A percentile compares a stretch with the other conserved stretches of the same genome.
Evolutionary conservation across 345 rosid species (phyloP).

Genomic region (Mangifera indica): DNA sequence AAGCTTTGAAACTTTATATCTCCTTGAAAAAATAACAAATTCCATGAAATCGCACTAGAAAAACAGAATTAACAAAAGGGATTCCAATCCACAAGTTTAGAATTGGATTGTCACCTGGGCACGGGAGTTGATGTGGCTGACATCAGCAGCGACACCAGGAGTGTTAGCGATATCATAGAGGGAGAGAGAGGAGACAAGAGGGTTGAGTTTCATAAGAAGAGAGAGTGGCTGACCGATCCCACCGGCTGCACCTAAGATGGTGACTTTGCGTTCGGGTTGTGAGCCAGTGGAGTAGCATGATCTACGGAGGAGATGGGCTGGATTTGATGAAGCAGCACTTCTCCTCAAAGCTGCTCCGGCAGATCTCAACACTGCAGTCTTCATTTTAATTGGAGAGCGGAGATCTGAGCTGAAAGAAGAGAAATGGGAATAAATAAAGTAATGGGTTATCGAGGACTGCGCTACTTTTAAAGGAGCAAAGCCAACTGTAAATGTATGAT

Average conservation of each 20-base stretch:
- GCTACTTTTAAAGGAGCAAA: not conserved
- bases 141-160: slow-evolving; percentile 43
- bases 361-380: slow-evolving; percentile 26
- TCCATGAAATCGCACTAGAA: not conserved
- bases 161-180: slow-evolving; percentile 40
- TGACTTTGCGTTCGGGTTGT: slow-evolving; percentile 33
- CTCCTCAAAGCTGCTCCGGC: slow-evolving; percentile 20
- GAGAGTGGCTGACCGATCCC: slow-evolving; percentile 42
- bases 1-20: not conserved
- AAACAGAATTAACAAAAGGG: not conserved
- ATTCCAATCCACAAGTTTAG: too few relatives aligned
- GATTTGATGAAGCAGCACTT: not conserved
- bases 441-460: not conserved
- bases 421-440: not conserved
- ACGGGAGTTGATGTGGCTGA: slow-evolving; percentile 40
- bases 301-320: slow-evolving; percentile 13
- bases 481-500: too few relatives aligned
- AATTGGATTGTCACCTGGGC: slow-evolving; percentile 13
- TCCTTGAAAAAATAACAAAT: not conserved
- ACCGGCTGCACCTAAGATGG: slow-evolving; percentile 39
- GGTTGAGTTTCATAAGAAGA: slow-evolving; percentile 39
- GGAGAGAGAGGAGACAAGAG: slow-evolving; percentile 36
- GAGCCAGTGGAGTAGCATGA: slow-evolving; percentile 17
- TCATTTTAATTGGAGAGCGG: not conserved
- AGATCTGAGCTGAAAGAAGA: not conserved